Evolutionary conservation across 306 rosid species (phyloP), one percentile per base, ranked within the genome.

Genomic region (Vigna hirtella): DNA sequence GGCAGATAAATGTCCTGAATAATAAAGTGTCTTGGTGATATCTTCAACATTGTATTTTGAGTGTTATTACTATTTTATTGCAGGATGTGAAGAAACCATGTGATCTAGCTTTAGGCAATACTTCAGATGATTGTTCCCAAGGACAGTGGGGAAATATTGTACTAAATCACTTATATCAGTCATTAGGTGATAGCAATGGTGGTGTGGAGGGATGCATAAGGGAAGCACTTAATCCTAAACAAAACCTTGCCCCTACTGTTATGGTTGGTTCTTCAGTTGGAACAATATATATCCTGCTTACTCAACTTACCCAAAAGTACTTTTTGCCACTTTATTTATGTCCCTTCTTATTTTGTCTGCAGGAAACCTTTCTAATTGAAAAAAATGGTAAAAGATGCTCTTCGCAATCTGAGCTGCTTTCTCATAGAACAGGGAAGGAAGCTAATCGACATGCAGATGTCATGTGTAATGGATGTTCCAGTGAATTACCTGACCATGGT

Each of bases 71-170:
- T 15, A 38, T 78, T 59, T 77, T 79, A 32, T 79, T 85, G 85
- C 84, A 92, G 98, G 78, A 17, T 62, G 53, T 76, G 47, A 85
- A 84, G 66, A 87, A 86, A 64, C 81, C 84, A 4, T 32, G 66
- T 70, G 77, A 70, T 76, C 64, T 69, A 14, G 81, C 81, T 69
- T 49, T 85, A 61, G 87, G 77, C 72, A 82, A 65, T 63, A 78
- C 75, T 76, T 79, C 78, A 70, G 72, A 77, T 55, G 84, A 85
- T 62, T 62, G 69, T 76, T 87, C 84, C n/a, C 79, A 67, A 79
- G 81, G 81, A 73, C 74, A 83, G 58, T 89, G 93, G 87, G 86
- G 89, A 86, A 84, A 85, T 82, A 79, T 86, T 53, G 76, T 84
- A 50, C 81, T 86, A 77, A 87, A 82, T 62, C 88, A 73, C 49